Evolutionary conservation across 2,329 filamentous ascomycete genomes (phyloP).

Genomic region (Colletotrichum cuscutae): DNA sequence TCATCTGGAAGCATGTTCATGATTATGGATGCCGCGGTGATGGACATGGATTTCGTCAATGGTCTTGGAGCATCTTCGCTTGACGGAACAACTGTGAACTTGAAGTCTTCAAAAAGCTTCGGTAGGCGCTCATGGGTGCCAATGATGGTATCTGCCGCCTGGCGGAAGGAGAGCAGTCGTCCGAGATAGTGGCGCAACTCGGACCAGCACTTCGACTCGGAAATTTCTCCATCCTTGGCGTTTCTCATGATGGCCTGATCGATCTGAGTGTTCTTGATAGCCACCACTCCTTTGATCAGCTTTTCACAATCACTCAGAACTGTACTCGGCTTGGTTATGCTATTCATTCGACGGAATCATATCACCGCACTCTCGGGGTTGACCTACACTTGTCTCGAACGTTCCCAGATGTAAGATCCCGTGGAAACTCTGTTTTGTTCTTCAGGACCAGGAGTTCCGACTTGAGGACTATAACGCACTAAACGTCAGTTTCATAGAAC

Average conservation of each 20-base stretch:
- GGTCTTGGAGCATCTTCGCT: conserved; percentile 35
- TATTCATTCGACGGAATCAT: fast-evolving
- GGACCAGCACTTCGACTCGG: conserved; percentile 39
- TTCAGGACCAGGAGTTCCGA: background rate
- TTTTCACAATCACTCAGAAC: conserved; percentile 11
- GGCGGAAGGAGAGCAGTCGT: conserved; percentile 40
- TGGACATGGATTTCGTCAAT: conserved; percentile 24
- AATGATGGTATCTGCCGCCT: conserved; percentile 35
- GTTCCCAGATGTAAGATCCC: background rate
- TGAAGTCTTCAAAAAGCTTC: conserved; percentile 44
- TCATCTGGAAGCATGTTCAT: conserved; percentile 36
- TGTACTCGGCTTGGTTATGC: background rate
- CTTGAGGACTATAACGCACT: background rate
- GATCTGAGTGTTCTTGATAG: conserved; percentile 1
- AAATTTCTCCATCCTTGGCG: conserved; percentile 23
- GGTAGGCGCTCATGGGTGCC: conserved; percentile 40
- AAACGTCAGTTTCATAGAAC: background rate
- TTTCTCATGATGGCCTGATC: conserved; percentile 6
- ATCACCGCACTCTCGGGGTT: background rate
- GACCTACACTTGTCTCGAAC: conserved; percentile 1
- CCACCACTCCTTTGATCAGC: background rate
- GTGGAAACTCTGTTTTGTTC: background rate
- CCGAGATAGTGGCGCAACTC: conserved; percentile 43
- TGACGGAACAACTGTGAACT: conserved; percentile 42
- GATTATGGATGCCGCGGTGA: conserved; percentile 38